phyloP scores from a whole-genome alignment of 2,329 filamentous ascomycete species.

The Epichloe hybrida region DNA sequence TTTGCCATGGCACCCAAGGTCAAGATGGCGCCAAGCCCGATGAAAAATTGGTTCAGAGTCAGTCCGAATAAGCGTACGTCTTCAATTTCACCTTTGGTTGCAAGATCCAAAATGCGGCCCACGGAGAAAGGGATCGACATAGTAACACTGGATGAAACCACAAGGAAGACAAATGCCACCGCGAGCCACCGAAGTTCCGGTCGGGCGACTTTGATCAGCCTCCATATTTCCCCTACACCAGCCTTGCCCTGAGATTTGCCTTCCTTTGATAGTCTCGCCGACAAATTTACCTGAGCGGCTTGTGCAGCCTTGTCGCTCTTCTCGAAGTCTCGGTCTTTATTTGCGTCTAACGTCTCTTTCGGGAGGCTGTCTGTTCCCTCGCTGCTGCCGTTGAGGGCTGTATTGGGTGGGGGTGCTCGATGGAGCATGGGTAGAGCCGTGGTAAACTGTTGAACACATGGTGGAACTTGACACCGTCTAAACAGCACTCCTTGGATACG shows the following conservation, averaged over 20 bases:
- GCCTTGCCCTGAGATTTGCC: conserved; percentile 46
- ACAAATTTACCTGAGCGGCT: conserved; percentile 79
- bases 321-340: conserved; percentile 33
- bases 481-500: neutral
- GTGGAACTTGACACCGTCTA: neutral
- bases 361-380: conserved; percentile 10
- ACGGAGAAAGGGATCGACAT: conserved; percentile 97
- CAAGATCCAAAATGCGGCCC: conserved; percentile 85
- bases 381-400: conserved; percentile 24
- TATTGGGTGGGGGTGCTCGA: conserved; percentile 15
- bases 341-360: conserved; percentile 19
- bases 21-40: conserved; percentile 61
- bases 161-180: conserved; percentile 68
- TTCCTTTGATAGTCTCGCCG: conserved; percentile 76
- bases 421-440: conserved; percentile 10
- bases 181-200: conserved; percentile 70
- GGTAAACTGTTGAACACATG: conserved; percentile 18
- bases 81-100: conserved; percentile 57
- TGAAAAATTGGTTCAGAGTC: conserved; percentile 77
- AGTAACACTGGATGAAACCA: conserved; percentile 83
- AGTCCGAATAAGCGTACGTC: conserved; percentile 68
- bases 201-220: conserved; percentile 75
- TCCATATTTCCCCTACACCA: conserved; percentile 64
- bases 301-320: conserved; percentile 74
- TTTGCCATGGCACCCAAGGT: conserved; percentile 79